Base-by-base conservation (phyloP, 306 rosid genomes). In the Fragaria vesca region DNA sequence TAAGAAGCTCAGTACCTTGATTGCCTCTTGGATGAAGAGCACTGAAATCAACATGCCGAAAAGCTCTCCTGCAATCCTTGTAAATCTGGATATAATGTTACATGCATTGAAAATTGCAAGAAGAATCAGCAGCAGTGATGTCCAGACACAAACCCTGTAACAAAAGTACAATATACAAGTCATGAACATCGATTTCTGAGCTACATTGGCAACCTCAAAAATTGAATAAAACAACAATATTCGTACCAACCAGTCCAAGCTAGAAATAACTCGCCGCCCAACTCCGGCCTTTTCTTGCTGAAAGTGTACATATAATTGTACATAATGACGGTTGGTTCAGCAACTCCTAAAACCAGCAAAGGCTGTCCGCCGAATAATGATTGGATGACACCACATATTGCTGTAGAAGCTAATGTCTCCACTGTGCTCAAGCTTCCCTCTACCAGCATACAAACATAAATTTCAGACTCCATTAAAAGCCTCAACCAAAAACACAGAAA, bases 241-340 rank as follows among this genome's bases (percentile, higher is more conserved):
- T 34, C 66, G 40, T 84, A 94, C 98, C 98, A 94, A 73, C 93
- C 97, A 28, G 92, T 89, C 98, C 98, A 92, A 71, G 97, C 92
- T 82, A 95, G 77, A 78, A 80, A 95, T 55, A 92, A 90, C 70
- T 81, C 73, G 32, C 20, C 28, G 48, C 98, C 98, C 76, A 95
- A 82, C 17, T 85, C 86, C 0, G 88, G 82, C 71, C 78, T 87
- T 48, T 83, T 77, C 84, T 88, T 88, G 69, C 92, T 84, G 72
- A 92, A 92, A 73, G 79, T 89, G 92, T 88, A 92, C 85, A 94
- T 67, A 58, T 92, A 94, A 2, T 81, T 92, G 86, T 92, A 94
- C 98, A 92, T 92, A 38, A 94, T 91, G 62, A 90, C 88, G 6
- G 98, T 94, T 15, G 98, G 98, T 61, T 94, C 98, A 76, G 98